phyloP scores from a whole-genome alignment of 2,329 filamentous ascomycete genomes.

The Sordariomycetes sp. region DNA sequence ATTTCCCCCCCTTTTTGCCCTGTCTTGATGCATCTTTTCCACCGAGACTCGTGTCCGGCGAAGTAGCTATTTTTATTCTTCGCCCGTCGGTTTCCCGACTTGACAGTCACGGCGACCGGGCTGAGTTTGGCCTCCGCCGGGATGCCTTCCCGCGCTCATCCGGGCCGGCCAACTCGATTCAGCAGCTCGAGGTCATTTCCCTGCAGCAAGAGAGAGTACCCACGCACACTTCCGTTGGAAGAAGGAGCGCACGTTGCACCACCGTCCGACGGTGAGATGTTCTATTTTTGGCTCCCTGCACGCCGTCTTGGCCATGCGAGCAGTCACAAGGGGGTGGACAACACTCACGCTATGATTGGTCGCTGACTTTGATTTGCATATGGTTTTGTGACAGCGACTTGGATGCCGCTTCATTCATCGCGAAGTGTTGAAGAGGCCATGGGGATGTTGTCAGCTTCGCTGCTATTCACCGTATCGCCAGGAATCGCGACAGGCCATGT shows the following conservation, averaged over 20 bases:
- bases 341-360: not conserved
- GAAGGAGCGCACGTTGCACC: not conserved
- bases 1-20: not conserved
- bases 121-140: not conserved
- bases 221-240: not conserved
- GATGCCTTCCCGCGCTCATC: not conserved
- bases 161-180: not conserved
- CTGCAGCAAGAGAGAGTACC: not conserved
- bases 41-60: not conserved
- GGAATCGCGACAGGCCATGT: too few species aligned
- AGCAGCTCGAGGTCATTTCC: not conserved
- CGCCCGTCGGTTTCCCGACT: not conserved
- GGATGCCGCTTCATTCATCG: too few species aligned
- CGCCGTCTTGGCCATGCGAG: not conserved
- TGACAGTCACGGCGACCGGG: not conserved
- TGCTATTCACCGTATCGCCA: too few species aligned
- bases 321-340: not conserved
- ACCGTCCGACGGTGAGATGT: not conserved
- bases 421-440: too few species aligned
- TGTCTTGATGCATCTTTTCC: not conserved
- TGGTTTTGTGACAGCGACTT: too few species aligned
- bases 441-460: too few species aligned
- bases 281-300: not conserved
- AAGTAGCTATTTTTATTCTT: not conserved
- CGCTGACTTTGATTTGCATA: not conserved